Evolutionary conservation across 2,329 filamentous ascomycete species (phyloP), one percentile per base, ranked within the genome.

Genomic region (Rosellinia necatrix): DNA sequence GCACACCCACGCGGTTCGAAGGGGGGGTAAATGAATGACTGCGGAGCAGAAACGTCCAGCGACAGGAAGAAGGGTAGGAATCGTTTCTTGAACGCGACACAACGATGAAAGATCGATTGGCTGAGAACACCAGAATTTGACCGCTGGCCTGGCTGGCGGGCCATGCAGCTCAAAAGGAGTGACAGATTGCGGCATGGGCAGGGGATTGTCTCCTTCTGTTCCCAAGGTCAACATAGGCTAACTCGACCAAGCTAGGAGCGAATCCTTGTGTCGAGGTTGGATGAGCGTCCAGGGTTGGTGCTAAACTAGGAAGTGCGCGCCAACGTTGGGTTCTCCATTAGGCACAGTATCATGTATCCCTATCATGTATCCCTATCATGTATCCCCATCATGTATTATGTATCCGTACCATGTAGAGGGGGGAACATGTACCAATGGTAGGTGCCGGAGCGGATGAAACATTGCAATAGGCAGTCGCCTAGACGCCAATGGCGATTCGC

Each of bases 121-220:
- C 66, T 63, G 55, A 53, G 58, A 56, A 50, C 60, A 59, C 46
- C 47, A 52, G 61, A 63, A 64, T 60, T 58, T 62, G 35, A 24
- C 57, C 47, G 59, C 66, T 63, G 66, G 66, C 61, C 32, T 35
- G 64, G 63, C 60, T 64, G 64, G 59, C 61, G 59, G 62, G 64
- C 62, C 60, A 68, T 69, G 68, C 66, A 65, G 61, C 61, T 64
- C 56, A 64, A 69, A 70, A 67, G 68, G 67, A 61, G 60, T 47
- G 32, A 37, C 56, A 41, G 38, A 32, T 35, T 49, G 25, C 40
- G 29, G 32, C 29, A 56, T 10, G 47, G 35, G 27, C 40, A 52
- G 40, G 53, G 38, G 46, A 44, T 21, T 51, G 34, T 46, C 44
- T 34, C 9, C 41, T 49, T 41, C 56, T 27, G 44, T 38, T 10